Evolutionary conservation across 2,329 filamentous ascomycete genomes (phyloP), one percentile per base, ranked within the genome.

Genomic region (Epichloe gansuensis): DNA sequence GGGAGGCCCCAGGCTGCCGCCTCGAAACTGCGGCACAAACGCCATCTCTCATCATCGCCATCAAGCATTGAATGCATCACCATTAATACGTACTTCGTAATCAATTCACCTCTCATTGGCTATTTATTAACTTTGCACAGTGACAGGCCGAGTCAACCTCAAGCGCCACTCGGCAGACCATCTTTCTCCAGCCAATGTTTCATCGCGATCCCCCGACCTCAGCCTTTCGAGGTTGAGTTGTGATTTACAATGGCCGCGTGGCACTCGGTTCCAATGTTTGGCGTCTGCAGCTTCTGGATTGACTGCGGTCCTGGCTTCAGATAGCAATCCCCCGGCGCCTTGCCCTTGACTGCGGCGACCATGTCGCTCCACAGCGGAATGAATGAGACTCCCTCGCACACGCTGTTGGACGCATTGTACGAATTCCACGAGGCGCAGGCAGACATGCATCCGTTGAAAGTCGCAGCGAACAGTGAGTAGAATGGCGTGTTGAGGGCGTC

Each of bases 391-490:
- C 36, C 58, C 27, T 50, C 46, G 48, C 58, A 59, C 4, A 23
- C 36, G 7, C n/a, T 31, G 3, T 41, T 40, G 1, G 55, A 53
- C 2, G 27, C 38, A 25, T 54, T 55, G 52, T 55, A 53, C 21
- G 38, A 42, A 40, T 59, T 59, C 58, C 58, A 75, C 4, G 65
- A 64, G 8, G 70, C 69, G 60, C 73, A 75, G 9, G 72, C 71
- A 55, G 75, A 72, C 58, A 75, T 73, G 61, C 73, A 75, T 31
- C 66, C 65, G 58, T 67, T 60, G 46, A 75, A 72, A 56, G 68
- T 64, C 48, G 65, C 62, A 5, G 68, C 65, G 57, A 74, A 75
- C 7, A 75, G 59, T 0, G 68, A 68, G 51, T 67, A 60, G 3
- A 75, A 52, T 1, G 69, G 67, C 0, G 53, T 17, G 45, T 66